Base-by-base conservation (phyloP, 192 early-diverging fungal genomes). In the Neocallimastix lanati region DNA sequence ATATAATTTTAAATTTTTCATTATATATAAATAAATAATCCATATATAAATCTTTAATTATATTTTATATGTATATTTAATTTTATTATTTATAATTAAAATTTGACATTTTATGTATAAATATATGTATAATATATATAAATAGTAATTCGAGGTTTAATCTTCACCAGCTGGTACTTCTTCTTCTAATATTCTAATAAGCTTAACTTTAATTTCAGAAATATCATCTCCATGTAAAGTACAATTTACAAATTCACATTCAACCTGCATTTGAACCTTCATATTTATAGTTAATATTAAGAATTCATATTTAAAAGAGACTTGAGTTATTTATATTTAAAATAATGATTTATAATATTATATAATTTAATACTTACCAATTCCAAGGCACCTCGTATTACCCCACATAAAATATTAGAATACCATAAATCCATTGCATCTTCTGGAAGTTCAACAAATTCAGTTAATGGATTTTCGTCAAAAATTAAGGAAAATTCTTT, bases 401-500 rank as follows among this genome's bases (percentile, higher is more conserved):
- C 94, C 1, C 98, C 98, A 81, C 94, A 96, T 36, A 97, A 85
- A 28, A 98, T 90, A 81, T 99, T 99, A 29, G 95, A 96, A 83
- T 97, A 99, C 96, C 95, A 98, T 79, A 99, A 85, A 28, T 92
- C 94, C 81, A 81, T 80, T 0, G 85, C 86, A 58, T 92, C 92
- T 28, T 93, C 91, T 15, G 98, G 98, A 77, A 99, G 87, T 83
- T 99, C 98, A 30, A 98, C 96, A 89, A 95, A 98, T 81, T 99
- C 98, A 78, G 96, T 91, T 76, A 99, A 85, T 13, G 98, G 98
- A 81, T 99, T 99, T 37, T 98, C 96, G 29, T 98, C 96, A 29
- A 99, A 81, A 2, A 96, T 84, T 12, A 99, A 84, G 25, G 96
- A 97, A 80, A 97, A 98, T 83, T 97, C 96, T 80, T 93, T 92